A percentile compares a stretch with the other conserved stretches of the same genome.
Evolutionary conservation across 345 rosid species (phyloP).

Genomic region (Balakata baccata): DNA sequence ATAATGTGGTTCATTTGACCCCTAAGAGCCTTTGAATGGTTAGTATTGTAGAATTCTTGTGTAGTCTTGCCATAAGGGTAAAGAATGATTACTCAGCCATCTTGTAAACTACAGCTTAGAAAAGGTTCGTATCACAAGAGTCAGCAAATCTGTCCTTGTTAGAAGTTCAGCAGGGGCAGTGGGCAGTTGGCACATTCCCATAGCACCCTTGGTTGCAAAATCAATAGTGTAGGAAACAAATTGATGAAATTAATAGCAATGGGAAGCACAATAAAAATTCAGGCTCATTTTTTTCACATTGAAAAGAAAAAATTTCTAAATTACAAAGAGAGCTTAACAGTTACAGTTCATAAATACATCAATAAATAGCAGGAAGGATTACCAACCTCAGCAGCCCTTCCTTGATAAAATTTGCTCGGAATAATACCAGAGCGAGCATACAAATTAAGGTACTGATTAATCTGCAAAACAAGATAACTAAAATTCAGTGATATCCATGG

Average conservation of each 20-base stretch:
- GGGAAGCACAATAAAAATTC: not conserved
- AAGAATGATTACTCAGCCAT: not conserved
- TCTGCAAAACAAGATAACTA: conserved; percentile 44
- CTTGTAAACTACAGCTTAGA: not conserved
- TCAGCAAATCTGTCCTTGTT: not conserved
- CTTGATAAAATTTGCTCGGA: conserved; percentile 73
- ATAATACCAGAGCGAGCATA: conserved; percentile 63
- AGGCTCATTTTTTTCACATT: not conserved
- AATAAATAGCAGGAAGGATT: conserved; percentile 8
- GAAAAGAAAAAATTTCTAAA: not conserved
- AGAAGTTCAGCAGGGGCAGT: not conserved
- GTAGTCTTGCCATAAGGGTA: too few relatives aligned
- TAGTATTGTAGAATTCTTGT: too few relatives aligned
- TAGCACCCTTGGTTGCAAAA: not conserved
- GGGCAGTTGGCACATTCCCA: not conserved
- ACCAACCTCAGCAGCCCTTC: conserved; percentile 70
- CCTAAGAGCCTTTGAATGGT: too few relatives aligned
- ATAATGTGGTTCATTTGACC: too few relatives aligned
- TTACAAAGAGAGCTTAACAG: not conserved
- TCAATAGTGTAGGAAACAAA: not conserved
- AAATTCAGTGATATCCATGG: conserved; percentile 10
- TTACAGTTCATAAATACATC: not conserved
- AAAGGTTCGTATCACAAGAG: not conserved
- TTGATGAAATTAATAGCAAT: not conserved
- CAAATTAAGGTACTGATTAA: conserved; percentile 65